These are phyloP conservation scores for Spirogloea muscicola DNA, from an alignment of 139 green algal genomes.

Conservation along the genomic window DNA sequence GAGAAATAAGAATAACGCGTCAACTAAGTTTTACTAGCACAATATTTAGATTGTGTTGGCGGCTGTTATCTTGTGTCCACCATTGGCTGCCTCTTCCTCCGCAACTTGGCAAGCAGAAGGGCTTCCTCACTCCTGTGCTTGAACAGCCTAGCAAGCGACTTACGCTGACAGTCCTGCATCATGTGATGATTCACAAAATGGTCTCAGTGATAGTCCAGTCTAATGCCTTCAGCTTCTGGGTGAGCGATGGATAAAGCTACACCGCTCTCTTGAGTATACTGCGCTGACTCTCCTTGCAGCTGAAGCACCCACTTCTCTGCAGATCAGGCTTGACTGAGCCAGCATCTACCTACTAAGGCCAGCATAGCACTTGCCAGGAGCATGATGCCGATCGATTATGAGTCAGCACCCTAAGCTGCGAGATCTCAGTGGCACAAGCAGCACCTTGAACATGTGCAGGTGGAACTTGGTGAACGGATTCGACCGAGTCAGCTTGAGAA, in stretches of 20 bases:
- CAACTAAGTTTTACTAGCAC: too few relatives aligned
- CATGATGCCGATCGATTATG: neutral
- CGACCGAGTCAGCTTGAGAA: constrained; percentile 23
- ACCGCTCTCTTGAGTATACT: constrained; percentile 2
- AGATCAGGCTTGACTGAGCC: neutral
- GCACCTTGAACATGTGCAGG: constrained; percentile 43
- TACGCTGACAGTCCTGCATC: constrained; percentile 40
- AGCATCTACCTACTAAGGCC: neutral
- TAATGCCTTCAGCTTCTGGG: neutral
- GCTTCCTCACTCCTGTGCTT: constrained; percentile 29
- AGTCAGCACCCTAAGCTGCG: neutral
- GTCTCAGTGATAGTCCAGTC: neutral
- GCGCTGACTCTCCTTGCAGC: too few relatives aligned
- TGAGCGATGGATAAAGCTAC: neutral
- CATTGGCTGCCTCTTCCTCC: too few relatives aligned
- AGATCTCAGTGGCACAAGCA: neutral
- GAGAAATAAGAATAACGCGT: too few relatives aligned
- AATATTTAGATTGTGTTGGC: too few relatives aligned
- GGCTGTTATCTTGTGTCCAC: too few relatives aligned
- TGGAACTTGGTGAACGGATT: constrained; percentile 26
- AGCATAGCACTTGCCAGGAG: neutral
- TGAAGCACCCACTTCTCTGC: neutral
- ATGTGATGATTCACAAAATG: neutral
- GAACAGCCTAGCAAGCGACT: constrained; percentile 40
- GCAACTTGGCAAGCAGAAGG: too few relatives aligned